Conservation (phyloP, 2,329 filamentous ascomycete species). For the Neonectria faginata region DNA sequence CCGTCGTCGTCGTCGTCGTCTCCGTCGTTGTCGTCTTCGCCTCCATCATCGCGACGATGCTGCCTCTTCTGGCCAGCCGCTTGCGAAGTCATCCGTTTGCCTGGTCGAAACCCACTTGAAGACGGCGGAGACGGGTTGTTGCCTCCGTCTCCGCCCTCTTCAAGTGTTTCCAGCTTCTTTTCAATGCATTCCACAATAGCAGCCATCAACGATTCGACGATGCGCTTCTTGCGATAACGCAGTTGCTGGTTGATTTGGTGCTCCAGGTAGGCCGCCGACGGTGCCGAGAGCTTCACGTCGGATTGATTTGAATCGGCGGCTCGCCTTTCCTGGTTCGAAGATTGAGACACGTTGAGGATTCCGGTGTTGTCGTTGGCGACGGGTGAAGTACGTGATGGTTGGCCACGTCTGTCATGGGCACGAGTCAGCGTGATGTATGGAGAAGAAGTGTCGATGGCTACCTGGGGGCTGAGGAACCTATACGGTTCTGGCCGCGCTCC, state of each 20-base stretch:
- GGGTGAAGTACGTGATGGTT: conserved; percentile 28
- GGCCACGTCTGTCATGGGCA: conserved; percentile 25
- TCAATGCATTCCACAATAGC: conserved; percentile 29
- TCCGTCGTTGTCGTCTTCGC: conserved; percentile 46
- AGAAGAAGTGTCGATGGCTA: conserved; percentile 11
- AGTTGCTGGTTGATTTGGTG: conserved; percentile 28
- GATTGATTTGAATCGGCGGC: conserved; percentile 39
- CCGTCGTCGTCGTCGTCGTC: conserved; percentile 43
- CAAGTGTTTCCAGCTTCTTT: conserved; percentile 30
- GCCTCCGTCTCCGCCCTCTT: conserved; percentile 31
- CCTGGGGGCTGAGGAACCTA: conserved; percentile 40
- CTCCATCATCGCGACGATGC: conserved; percentile 30
- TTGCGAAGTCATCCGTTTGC: conserved; percentile 16
- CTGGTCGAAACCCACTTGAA: conserved; percentile 35
- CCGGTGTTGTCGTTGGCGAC: conserved; percentile 27
- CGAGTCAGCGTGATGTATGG: neutral
- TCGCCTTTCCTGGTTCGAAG: conserved; percentile 30
- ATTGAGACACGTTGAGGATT: conserved; percentile 38
- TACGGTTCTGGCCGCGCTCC: conserved; percentile 40
- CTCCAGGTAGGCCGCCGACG: conserved; percentile 31
- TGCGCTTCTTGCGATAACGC: conserved; percentile 28
- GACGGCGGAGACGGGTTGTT: conserved; percentile 30
- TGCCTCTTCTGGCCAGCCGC: conserved; percentile 37
- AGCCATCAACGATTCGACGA: conserved; percentile 31
- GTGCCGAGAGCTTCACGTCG: conserved; percentile 28